Percentiles rank a stretch among this genome's conserved stretches.
Conservation (phyloP, 73 alveolate genomes). For the Paramecium octaurelia region DNA sequence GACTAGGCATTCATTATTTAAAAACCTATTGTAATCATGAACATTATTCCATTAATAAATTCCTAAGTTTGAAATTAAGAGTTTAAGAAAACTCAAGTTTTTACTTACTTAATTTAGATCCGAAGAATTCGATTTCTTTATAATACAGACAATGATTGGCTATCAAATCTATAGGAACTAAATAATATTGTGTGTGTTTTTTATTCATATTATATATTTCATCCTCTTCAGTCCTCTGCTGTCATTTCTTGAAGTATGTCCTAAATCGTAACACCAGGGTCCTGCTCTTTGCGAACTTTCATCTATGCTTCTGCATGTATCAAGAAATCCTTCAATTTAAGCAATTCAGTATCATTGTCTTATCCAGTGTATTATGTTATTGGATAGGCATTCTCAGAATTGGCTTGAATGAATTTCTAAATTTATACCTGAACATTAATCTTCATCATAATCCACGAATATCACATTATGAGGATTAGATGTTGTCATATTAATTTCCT, state of each 20-base stretch:
- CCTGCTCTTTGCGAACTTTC: not conserved
- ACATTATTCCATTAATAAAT: too few species aligned
- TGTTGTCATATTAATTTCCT: not conserved
- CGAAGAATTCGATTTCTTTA: too few species aligned
- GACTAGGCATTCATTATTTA: too few species aligned
- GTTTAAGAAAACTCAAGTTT: too few species aligned
- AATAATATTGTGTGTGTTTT: not conserved
- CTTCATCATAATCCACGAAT: not conserved
- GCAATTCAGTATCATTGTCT: not conserved
- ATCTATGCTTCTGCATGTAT: not conserved
- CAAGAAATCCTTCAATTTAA: not conserved
- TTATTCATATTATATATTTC: not conserved
- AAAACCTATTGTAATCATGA: too few species aligned
- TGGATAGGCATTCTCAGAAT: not conserved
- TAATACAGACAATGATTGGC: too few species aligned
- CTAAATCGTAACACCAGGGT: not conserved
- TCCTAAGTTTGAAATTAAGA: too few species aligned
- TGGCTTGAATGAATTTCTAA: not conserved
- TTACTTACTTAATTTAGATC: too few species aligned
- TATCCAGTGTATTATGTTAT: not conserved
- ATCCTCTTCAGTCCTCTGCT: not conserved
- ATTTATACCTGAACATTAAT: not conserved
- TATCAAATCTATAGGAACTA: not conserved
- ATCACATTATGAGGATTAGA: not conserved
- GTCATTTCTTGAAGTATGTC: not conserved